A percentile compares a stretch with the other conserved stretches of the same genome.
Conservation (phyloP, 306 rosid genomes). For the Lupinus albus region DNA sequence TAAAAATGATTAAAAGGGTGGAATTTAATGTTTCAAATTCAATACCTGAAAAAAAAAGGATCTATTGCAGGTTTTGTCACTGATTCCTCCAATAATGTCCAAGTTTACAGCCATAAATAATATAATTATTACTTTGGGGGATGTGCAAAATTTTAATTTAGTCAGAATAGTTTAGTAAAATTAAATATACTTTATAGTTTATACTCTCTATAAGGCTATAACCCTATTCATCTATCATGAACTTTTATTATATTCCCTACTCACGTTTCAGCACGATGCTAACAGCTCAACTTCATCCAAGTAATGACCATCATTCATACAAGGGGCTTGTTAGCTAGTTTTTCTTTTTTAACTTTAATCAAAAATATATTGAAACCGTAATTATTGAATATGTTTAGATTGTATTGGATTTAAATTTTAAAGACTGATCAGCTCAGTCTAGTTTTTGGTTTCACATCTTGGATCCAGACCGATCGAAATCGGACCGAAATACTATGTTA, state of each 20-base stretch:
- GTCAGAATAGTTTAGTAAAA: slow-evolving; percentile 41
- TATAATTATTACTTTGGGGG: slow-evolving; percentile 53
- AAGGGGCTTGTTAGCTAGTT: slow-evolving; percentile 48
- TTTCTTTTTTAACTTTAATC: slow-evolving; percentile 56
- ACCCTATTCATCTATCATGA: too few species aligned
- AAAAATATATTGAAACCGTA: too few species aligned
- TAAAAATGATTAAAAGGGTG: slow-evolving; percentile 39
- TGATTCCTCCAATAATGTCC: slow-evolving; percentile 58
- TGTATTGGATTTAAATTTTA: too few species aligned
- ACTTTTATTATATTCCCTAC: slow-evolving; percentile 57
- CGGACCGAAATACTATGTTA: too few species aligned
- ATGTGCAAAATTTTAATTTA: slow-evolving; percentile 47
- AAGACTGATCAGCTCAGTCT: too few species aligned
- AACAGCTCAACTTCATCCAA: slow-evolving; percentile 72
- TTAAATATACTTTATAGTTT: slow-evolving; percentile 58
- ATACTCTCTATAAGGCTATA: too few species aligned
- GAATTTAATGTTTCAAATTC: slow-evolving; percentile 39
- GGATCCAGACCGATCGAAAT: too few species aligned
- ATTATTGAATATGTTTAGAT: too few species aligned
- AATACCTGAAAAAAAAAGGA: slow-evolving; percentile 52
- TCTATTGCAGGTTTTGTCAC: slow-evolving; percentile 64
- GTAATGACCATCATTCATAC: slow-evolving; percentile 51
- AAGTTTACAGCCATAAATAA: slow-evolving; percentile 70
- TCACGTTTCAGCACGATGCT: slow-evolving; percentile 92
- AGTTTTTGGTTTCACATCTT: too few species aligned